These are phyloP conservation scores for Fusarium caatingaense DNA, from an alignment of 2,329 filamentous ascomycete species.

Conservation along the genomic window DNA sequence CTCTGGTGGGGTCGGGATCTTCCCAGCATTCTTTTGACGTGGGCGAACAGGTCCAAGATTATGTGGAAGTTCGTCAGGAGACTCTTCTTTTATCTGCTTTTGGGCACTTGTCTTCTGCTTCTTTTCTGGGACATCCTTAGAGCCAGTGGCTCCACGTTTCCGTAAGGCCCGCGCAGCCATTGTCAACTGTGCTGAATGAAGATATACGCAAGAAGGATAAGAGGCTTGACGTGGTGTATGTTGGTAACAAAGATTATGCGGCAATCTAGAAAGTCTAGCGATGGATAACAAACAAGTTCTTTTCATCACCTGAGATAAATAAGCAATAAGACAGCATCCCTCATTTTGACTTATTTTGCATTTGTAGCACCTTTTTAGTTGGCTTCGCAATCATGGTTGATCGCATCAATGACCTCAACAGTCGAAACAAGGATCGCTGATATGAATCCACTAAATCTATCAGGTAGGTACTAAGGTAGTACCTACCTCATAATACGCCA, in stretches of 20 bases:
- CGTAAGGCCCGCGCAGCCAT: constrained; percentile 33
- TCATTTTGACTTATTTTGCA: not conserved
- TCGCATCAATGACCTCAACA: constrained; percentile 40
- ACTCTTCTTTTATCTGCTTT: not conserved
- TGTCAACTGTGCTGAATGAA: not conserved
- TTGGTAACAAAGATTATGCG: not conserved
- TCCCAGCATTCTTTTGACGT: constrained; percentile 5
- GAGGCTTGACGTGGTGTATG: not conserved
- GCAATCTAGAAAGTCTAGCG: not conserved
- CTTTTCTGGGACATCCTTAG: constrained; percentile 6
- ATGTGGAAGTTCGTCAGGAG: constrained; percentile 33
- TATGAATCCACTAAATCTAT: constrained; percentile 1
- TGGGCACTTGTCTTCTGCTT: constrained; percentile 11
- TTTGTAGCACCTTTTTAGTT: not conserved
- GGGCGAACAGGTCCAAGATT: constrained; percentile 30
- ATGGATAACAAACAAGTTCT: not conserved
- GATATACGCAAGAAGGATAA: not conserved
- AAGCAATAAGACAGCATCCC: not conserved
- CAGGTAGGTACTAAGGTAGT: not conserved
- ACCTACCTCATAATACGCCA: not conserved
- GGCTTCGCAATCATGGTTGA: constrained; percentile 2
- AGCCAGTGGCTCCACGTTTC: constrained; percentile 15
- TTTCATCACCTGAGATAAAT: constrained; percentile 10
- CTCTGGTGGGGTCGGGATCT: not conserved
- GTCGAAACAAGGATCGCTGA: constrained; percentile 33